Percentiles rank a stretch among this genome's conserved stretches.
Conservation (phyloP, 2,329 filamentous ascomycete species). For the Gaeumannomyces tritici region DNA sequence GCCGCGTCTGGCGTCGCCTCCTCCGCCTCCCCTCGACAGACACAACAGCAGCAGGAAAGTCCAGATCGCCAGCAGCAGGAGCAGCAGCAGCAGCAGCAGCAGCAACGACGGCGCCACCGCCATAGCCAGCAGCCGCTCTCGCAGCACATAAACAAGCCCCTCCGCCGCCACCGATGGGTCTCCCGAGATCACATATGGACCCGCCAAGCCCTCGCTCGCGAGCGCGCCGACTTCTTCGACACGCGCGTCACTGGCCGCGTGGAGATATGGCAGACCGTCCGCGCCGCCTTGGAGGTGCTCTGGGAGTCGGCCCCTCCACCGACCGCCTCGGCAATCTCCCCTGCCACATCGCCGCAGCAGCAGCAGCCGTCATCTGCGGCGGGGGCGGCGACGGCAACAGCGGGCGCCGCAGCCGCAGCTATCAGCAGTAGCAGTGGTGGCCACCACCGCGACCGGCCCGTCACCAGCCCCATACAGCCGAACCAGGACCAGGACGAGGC, state of each 20-base stretch:
- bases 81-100: slow-evolving; percentile 16
- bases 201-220: slow-evolving; percentile 53
- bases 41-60: neutral
- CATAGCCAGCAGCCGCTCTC: slow-evolving; percentile 29
- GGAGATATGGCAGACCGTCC: slow-evolving; percentile 74
- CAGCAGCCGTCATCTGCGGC: neutral
- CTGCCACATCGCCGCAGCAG: neutral
- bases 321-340: slow-evolving; percentile 12
- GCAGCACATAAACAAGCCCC: slow-evolving; percentile 61
- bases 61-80: neutral
- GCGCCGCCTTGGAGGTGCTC: slow-evolving; percentile 57
- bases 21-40: slow-evolving; percentile 8
- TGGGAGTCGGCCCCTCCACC: slow-evolving; percentile 35
- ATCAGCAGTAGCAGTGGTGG: slow-evolving; percentile 3
- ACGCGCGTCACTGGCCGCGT: slow-evolving; percentile 69
- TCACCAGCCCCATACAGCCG: neutral
- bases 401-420: neutral
- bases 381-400: neutral
- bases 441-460: slow-evolving; percentile 12
- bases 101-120: slow-evolving; percentile 22
- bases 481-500: slow-evolving; percentile 26
- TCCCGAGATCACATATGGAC: slow-evolving; percentile 60
- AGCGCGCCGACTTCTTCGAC: slow-evolving; percentile 81
- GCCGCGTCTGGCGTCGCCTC: slow-evolving; percentile 12
- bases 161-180: slow-evolving; percentile 57